Conservation (phyloP, 306 rosid genomes). For the Rubus idaeus region DNA sequence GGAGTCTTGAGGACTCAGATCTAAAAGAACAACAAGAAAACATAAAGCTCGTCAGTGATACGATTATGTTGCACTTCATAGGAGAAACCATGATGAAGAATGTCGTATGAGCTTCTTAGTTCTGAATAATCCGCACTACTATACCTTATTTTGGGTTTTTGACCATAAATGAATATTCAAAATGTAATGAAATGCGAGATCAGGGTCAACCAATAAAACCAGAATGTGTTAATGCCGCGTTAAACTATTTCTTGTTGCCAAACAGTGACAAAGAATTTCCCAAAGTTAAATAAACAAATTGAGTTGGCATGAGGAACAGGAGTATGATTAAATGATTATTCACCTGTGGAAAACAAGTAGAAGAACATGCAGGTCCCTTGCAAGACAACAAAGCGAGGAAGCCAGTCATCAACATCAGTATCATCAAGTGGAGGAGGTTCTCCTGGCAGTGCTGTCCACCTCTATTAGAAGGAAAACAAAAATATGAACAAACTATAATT, state of each 20-base stretch:
- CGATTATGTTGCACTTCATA: not conserved
- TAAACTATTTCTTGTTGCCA: not conserved
- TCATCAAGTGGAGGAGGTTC: conserved; percentile 87
- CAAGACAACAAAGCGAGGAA: conserved; percentile 85
- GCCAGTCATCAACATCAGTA: conserved; percentile 77
- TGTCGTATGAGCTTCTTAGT: not conserved
- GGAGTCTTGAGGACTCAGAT: conserved; percentile 64
- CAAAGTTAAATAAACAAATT: not conserved
- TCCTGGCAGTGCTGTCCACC: conserved; percentile 83
- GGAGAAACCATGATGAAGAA: not conserved
- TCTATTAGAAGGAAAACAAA: conserved; percentile 35
- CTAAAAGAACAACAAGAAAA: conserved; percentile 27
- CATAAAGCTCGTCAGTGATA: conserved; percentile 9
- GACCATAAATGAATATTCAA: not conserved
- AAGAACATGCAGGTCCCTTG: conserved; percentile 73
- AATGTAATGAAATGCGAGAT: not conserved
- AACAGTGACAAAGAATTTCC: not conserved
- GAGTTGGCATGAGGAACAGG: not conserved
- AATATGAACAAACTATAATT: conserved; percentile 14
- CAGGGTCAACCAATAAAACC: not conserved
- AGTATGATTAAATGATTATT: not conserved
- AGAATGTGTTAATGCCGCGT: not conserved
- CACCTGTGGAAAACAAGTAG: conserved; percentile 74
- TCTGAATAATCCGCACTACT: not conserved
- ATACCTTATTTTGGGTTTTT: not conserved